A percentile compares a stretch with the other conserved stretches of the same genome.
phyloP scores from a whole-genome alignment of 2,329 filamentous ascomycete species.

The Aspergillaceae sp. region DNA sequence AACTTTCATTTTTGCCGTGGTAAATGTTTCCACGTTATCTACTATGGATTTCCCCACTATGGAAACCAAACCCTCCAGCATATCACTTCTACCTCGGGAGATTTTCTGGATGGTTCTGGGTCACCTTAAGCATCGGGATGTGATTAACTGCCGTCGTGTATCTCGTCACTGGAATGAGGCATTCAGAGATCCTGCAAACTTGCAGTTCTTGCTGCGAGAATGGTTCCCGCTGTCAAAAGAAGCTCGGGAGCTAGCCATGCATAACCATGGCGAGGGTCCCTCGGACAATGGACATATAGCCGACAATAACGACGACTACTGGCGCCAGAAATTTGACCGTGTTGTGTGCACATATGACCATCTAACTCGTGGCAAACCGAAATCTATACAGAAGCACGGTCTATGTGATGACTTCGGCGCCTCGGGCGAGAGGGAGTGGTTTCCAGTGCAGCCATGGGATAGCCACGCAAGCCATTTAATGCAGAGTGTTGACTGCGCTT shows the following conservation, averaged over 20 bases:
- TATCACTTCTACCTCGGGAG: conserved; percentile 45
- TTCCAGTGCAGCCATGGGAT: conserved; percentile 36
- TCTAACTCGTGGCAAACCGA: conserved; percentile 42
- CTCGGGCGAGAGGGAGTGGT: conserved; percentile 31
- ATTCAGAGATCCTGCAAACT: conserved; percentile 43
- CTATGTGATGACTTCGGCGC: conserved; percentile 30
- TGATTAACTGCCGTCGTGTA: conserved; percentile 46
- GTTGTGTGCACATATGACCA: conserved; percentile 50
- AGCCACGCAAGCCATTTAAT: conserved; percentile 30
- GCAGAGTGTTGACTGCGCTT: conserved; percentile 25
- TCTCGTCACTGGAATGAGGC: conserved; percentile 42
- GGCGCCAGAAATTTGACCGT: conserved; percentile 36
- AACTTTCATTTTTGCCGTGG: no score
- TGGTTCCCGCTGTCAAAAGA: conserved; percentile 50
- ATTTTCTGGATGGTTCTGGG: conserved; percentile 49
- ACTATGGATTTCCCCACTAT: not conserved
- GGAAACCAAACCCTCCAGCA: conserved; percentile 8
- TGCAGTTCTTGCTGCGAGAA: conserved; percentile 41
- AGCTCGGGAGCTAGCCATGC: conserved; percentile 30
- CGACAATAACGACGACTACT: conserved; percentile 4
- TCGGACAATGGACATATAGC: not conserved
- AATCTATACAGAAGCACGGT: conserved; percentile 38
- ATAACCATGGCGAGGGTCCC: not conserved
- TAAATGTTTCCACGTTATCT: not conserved
- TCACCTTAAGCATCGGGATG: conserved; percentile 43